Evolutionary conservation across 768 basidiomycete genomes (phyloP), one percentile per base, ranked within the genome.

Genomic region (Amanita rimosa): DNA sequence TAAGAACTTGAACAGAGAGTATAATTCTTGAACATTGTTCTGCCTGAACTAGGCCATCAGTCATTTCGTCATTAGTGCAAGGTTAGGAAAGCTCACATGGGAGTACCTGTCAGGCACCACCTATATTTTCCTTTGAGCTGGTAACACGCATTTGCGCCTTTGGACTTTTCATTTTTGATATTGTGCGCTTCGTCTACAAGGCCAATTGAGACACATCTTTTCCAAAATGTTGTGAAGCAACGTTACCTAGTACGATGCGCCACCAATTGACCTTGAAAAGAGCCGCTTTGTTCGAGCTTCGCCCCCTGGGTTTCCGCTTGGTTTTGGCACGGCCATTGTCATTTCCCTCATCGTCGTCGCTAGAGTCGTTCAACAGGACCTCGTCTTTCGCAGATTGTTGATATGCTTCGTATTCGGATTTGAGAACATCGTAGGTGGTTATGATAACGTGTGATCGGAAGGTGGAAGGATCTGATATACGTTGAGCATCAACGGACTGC

Each of bases 21-120:
- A 96, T 5, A 99, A 67, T 57, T 99, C 96, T 41, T 85, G 81
- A 14, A 97, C 85, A 43, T 71, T 83, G 67, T 99, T 98, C 71
- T 98, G 85, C 75, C 81, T 84, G 35, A 10, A 39, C 46, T 4
- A 14, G 26, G 37, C 16, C 21, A 27, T 64, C 69, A 49, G 67
- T 68, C 4, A 69, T 68, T 46, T 63, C 57, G 4, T 65, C 63
- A 39, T 26, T 31, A 22, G n/a, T 37, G 6, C 22, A 22, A 27
- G n/a, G 11, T 31, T 4, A 19, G 9, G 29, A 19, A 10, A 3
- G 61, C 73, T 46, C 55, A 82, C 83, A 88, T 75, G 0, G 86
- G 85, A 16, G 86, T 88, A 24, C 85, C 92, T 5, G 89, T 93
- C 49, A 94, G 65, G 62, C 84, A 88, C 93, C 93, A 96, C 46